Evolutionary conservation across 768 basidiomycete genomes (phyloP), one percentile per base, ranked within the genome.

Genomic region (Pisolithus microcarpus): DNA sequence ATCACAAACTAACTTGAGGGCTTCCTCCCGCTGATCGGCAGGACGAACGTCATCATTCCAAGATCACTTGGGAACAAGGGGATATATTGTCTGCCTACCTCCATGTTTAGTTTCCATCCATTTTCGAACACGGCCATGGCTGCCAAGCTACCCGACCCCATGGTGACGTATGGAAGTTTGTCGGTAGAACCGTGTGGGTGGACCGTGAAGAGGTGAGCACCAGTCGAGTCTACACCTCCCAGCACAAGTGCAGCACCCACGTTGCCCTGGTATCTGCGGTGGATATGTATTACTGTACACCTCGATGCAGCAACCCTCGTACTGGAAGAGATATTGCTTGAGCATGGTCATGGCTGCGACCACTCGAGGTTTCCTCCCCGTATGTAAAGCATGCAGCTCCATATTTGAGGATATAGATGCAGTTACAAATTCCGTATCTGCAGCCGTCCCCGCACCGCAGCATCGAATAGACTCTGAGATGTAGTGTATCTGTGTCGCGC

Each of bases 291-390:
- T 2, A 11, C 13, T 34, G 9, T 31, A 26, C 44, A 18, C 4
- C 15, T 11, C 36, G 24, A 52, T 47, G 38, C 53, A 39, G 15
- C 15, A 11, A 3, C 34, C 21, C 13, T 61, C 77, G 38, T n/a
- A 92, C 91, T 77, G 74, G 75, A 87, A 96, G 37, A 98, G 84
- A 76, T 87, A 87, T 68, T 95, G 94, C 70, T 98, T 97, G 57
- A 97, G 75, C 91, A 97, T 89, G 4, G 95, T 97, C 95, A 99
- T 97, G 5, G 95, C 96, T 0, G 96, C 96, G 46, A 95, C 91
- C 18, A 99, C 92, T 52, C 85, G 79, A 4, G 95, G 92, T 68
- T 90, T 91, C 52, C 95, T 74, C 21, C 93, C 94, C 28, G 90
- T 93, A 16, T 88, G 86, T 28, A 98, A 78, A 1, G 83, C 79